Conservation (phyloP, 768 basidiomycete species). For the Lentinula aciculospora region DNA sequence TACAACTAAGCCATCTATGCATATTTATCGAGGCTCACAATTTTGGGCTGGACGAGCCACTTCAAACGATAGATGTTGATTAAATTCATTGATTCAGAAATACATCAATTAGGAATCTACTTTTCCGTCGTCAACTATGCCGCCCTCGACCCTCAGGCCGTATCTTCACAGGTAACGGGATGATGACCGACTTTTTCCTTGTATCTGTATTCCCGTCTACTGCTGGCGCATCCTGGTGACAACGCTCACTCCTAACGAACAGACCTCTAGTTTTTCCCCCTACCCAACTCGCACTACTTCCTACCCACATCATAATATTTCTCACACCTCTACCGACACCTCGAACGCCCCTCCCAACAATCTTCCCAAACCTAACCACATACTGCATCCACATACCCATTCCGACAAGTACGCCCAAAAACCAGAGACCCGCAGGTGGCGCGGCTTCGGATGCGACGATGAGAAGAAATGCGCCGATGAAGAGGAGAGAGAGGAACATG, state of each 20-base stretch:
- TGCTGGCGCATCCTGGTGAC: background rate
- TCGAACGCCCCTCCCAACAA: constrained; percentile 15
- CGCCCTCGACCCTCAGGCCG: background rate
- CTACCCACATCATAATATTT: background rate
- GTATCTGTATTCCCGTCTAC: background rate
- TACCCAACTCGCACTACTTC: background rate
- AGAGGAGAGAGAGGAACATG: constrained; percentile 49
- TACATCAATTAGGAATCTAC: too few species aligned
- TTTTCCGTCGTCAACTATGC: background rate
- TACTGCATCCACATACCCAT: constrained; percentile 61
- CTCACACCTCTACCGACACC: constrained; percentile 15
- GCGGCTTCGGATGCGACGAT: constrained; percentile 59
- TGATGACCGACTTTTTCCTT: background rate
- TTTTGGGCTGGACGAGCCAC: too few species aligned
- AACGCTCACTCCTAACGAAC: background rate
- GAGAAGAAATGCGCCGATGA: constrained; percentile 55
- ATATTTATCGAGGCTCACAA: too few species aligned
- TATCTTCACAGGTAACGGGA: background rate
- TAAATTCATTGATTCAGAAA: too few species aligned
- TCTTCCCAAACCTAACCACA: constrained; percentile 15
- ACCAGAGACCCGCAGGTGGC: constrained; percentile 54
- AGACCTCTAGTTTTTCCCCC: background rate
- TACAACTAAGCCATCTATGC: too few species aligned
- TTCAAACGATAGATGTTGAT: too few species aligned
- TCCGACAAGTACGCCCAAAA: constrained; percentile 52